phyloP scores from a whole-genome alignment of 495 filamentous ascomycete species.

The Evernia prunastri region DNA sequence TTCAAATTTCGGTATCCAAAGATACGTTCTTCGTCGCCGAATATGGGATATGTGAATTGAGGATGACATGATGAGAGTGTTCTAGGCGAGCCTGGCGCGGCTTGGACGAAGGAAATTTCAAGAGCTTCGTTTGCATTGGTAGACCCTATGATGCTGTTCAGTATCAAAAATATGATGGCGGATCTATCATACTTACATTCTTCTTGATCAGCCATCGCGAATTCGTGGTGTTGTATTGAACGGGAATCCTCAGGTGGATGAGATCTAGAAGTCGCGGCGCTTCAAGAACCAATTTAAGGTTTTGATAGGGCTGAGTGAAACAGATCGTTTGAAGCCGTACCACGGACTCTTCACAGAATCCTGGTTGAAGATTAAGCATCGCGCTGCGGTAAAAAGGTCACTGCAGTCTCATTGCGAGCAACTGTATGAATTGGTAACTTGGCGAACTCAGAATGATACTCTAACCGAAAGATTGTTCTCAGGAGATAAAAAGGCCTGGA shows the following conservation, averaged over 20 bases:
- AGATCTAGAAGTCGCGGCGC: conserved; percentile 5
- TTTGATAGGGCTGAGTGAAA: conserved; percentile 12
- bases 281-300: conserved; percentile 6
- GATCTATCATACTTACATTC: conserved; percentile 39
- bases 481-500: not conserved
- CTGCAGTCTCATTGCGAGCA: not conserved
- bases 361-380: not conserved
- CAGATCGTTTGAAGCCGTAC: not conserved
- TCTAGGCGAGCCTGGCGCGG: conserved; percentile 47
- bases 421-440: not conserved
- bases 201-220: conserved; percentile 42
- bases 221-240: not conserved
- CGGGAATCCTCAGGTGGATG: not conserved
- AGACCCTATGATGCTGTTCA: conserved; percentile 52
- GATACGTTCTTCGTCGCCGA: conserved; percentile 83
- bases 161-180: not conserved
- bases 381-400: not conserved
- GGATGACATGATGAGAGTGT: conserved; percentile 68
- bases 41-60: conserved; percentile 83
- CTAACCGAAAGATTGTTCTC: not conserved
- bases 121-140: conserved; percentile 68
- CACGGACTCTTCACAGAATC: not conserved
- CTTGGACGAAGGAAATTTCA: conserved; percentile 60
- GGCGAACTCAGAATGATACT: not conserved
- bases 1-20: conserved; percentile 80